Conservation (phyloP, 768 basidiomycete species). For the Amanita jacksonii region DNA sequence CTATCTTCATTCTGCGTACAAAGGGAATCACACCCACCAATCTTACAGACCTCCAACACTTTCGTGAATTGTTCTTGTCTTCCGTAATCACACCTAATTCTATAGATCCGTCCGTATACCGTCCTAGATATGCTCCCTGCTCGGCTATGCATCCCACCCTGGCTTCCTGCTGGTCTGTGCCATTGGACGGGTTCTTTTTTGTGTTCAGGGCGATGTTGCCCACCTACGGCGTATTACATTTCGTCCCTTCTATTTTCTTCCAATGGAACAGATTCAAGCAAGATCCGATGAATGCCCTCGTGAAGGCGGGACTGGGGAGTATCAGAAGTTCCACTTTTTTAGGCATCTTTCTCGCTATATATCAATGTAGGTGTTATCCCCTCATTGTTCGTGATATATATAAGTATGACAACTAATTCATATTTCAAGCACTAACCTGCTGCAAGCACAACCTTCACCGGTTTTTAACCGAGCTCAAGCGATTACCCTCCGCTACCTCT, state of each 20-base stretch:
- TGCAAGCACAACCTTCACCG: constrained; percentile 52
- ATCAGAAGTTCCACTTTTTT: constrained; percentile 81
- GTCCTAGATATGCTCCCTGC: constrained; percentile 53
- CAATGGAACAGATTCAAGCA: constrained; percentile 56
- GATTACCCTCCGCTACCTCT: constrained; percentile 10
- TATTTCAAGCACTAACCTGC: constrained; percentile 47
- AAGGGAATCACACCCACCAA: constrained; percentile 50
- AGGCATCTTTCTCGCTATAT: constrained; percentile 71
- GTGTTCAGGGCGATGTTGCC: constrained; percentile 82
- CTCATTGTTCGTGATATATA: constrained; percentile 4
- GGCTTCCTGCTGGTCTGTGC: constrained; percentile 52
- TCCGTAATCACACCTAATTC: constrained; percentile 16
- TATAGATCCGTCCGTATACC: constrained; percentile 22
- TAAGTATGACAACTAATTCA: background rate
- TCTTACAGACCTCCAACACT: constrained; percentile 32
- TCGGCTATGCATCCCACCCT: constrained; percentile 68
- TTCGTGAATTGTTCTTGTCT: constrained; percentile 29
- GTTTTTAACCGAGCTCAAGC: constrained; percentile 26
- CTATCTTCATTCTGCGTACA: background rate
- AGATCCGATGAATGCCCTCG: constrained; percentile 57
- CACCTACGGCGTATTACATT: constrained; percentile 82
- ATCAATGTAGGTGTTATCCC: constrained; percentile 76
- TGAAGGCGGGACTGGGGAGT: constrained; percentile 61
- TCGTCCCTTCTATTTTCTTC: constrained; percentile 81
- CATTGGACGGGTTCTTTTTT: constrained; percentile 61